These are phyloP conservation scores for Nyctanthes arbortristis DNA, from an alignment of 257 asterid genomes.

Conservation along the genomic window DNA sequence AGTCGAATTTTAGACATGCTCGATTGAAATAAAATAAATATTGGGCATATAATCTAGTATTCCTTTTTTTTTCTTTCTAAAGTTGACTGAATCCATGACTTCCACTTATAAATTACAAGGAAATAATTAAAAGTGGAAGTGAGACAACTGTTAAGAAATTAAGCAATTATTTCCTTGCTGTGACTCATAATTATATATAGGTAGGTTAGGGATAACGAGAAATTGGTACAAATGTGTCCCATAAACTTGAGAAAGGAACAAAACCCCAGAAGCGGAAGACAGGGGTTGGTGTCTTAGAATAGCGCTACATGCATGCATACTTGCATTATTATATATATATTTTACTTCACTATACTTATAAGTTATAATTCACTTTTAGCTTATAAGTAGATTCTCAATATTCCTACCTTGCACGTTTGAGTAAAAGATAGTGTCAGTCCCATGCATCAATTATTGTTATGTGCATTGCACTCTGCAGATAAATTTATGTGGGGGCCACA, in stretches of 20 bases:
- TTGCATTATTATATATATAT: neutral
- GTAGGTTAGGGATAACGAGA: neutral
- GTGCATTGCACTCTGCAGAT: neutral
- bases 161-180: neutral
- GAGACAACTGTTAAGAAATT: neutral
- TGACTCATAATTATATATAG: neutral
- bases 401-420: neutral
- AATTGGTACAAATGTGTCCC: neutral
- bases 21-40: no score
- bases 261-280: conserved; percentile 5
- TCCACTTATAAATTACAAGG: no score
- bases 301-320: neutral
- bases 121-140: neutral
- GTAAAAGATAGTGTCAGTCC: conserved; percentile 1
- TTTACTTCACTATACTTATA: no score
- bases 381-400: conserved; percentile 1
- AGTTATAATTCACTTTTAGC: neutral
- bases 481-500: no score
- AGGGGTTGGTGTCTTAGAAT: conserved; percentile 1
- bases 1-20: no score
- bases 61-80: no score
- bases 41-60: no score
- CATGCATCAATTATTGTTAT: conserved; percentile 5
- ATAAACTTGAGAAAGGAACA: neutral
- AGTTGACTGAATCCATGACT: no score